Conservation (phyloP, 257 asterid species). For the Fraxinus excelsior region DNA sequence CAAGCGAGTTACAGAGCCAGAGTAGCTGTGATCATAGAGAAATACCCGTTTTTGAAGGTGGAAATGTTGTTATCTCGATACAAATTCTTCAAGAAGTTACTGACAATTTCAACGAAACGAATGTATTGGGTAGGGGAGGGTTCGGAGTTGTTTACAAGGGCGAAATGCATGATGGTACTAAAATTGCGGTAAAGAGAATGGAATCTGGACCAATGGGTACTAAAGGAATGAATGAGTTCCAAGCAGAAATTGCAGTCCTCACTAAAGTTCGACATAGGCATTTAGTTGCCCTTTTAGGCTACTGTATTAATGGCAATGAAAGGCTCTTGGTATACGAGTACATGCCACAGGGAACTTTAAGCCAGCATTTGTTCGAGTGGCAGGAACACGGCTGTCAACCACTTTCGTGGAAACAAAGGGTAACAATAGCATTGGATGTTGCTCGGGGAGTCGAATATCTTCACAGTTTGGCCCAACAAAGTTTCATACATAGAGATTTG, state of each 20-base stretch:
- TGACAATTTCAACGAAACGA: slow-evolving; percentile 61
- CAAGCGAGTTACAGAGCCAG: slow-evolving; percentile 73
- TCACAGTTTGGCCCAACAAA: slow-evolving; percentile 90
- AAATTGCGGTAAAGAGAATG: slow-evolving; percentile 96
- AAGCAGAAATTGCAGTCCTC: slow-evolving; percentile 89
- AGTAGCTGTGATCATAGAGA: slow-evolving; percentile 77
- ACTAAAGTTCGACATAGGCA: slow-evolving; percentile 93
- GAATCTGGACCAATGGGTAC: slow-evolving; percentile 85
- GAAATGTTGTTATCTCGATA: slow-evolving; percentile 72
- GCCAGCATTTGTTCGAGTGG: slow-evolving; percentile 88
- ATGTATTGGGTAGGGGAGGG: slow-evolving; percentile 89
- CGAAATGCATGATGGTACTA: slow-evolving; percentile 86
- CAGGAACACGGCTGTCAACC: slow-evolving; percentile 52
- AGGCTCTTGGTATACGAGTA: slow-evolving; percentile 92
- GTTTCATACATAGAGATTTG: slow-evolving; percentile 91
- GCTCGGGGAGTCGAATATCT: slow-evolving; percentile 95
- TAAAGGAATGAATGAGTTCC: slow-evolving; percentile 92
- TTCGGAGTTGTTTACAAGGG: slow-evolving; percentile 92
- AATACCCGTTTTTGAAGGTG: slow-evolving; percentile 71
- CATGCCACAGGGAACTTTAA: slow-evolving; percentile 92
- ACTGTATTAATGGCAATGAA: slow-evolving; percentile 77
- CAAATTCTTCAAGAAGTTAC: slow-evolving; percentile 87
- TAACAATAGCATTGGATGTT: slow-evolving; percentile 85
- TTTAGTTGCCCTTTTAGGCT: slow-evolving; percentile 93
- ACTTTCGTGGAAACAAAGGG: slow-evolving; percentile 85